Conservation (phyloP, 768 basidiomycete genomes). For the Russula foetens region DNA sequence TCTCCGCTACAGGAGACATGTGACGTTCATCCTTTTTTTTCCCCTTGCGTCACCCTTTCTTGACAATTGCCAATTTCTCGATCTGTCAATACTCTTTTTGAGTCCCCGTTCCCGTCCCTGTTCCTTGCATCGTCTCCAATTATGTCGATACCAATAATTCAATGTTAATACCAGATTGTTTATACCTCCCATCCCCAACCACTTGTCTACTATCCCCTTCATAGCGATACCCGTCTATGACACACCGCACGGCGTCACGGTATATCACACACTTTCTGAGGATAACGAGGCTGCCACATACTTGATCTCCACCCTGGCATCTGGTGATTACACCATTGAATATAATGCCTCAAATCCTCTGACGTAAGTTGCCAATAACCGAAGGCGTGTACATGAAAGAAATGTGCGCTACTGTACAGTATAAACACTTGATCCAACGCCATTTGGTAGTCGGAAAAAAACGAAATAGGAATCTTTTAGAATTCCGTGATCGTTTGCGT, state of each 20-base stretch:
- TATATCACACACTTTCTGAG: not conserved
- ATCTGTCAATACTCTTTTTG: not conserved
- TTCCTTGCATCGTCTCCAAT: no score
- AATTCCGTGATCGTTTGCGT: no score
- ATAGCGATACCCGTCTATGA: not conserved
- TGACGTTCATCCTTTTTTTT: not conserved
- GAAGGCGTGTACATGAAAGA: no score
- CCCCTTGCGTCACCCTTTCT: no score
- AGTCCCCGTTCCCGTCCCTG: no score
- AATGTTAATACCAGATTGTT: not conserved
- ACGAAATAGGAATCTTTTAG: not conserved
- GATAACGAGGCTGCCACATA: not conserved
- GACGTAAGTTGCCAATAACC: not conserved
- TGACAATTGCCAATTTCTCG: not conserved
- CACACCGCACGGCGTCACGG: not conserved
- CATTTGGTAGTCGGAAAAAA: not conserved
- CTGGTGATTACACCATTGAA: not conserved
- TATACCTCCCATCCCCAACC: not conserved
- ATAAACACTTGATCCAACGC: not conserved
- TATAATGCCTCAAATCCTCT: not conserved
- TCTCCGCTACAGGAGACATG: constrained; percentile 13
- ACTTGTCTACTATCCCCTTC: not conserved
- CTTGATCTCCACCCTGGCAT: not conserved
- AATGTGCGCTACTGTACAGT: no score
- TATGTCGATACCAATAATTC: not conserved